Percentiles rank a stretch among this genome's conserved stretches.
Evolutionary conservation across 495 filamentous ascomycete species (phyloP).

Genomic region (Penicillium arizonense): DNA sequence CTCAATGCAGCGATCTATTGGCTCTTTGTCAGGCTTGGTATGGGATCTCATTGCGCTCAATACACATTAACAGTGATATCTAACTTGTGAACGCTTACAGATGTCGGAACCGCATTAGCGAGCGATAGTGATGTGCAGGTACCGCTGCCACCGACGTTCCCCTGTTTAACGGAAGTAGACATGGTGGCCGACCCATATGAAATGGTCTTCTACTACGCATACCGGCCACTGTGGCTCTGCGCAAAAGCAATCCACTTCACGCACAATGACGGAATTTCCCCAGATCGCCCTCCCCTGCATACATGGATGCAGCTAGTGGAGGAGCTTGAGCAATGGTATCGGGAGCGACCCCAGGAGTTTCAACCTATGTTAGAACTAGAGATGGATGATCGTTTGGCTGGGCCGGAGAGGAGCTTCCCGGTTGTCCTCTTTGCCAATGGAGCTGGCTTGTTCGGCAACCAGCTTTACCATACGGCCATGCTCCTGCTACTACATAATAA

Average conservation of each 20-base stretch:
- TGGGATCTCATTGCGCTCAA: neutral
- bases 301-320: slow-evolving; percentile 29
- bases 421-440: slow-evolving; percentile 40
- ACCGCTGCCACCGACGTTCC: slow-evolving; percentile 20
- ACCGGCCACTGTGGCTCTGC: slow-evolving; percentile 30
- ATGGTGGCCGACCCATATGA: slow-evolving; percentile 17
- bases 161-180: slow-evolving; percentile 14
- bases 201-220: slow-evolving; percentile 22
- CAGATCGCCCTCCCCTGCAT: slow-evolving; percentile 8
- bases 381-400: slow-evolving; percentile 12
- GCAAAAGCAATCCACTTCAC: slow-evolving; percentile 22
- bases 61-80: neutral
- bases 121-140: slow-evolving; percentile 22
- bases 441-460: slow-evolving; percentile 37
- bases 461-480: slow-evolving; percentile 45
- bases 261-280: slow-evolving; percentile 21
- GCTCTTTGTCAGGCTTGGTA: slow-evolving; percentile 37
- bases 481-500: slow-evolving; percentile 36
- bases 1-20: slow-evolving; percentile 33
- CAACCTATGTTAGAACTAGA: slow-evolving; percentile 33
- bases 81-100: slow-evolving; percentile 9
- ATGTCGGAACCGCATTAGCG: slow-evolving; percentile 28
- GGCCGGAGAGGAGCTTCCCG: slow-evolving; percentile 28
- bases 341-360: slow-evolving; percentile 32
- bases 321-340: slow-evolving; percentile 33